Conservation (phyloP, 179 eudicot genomes). For the Amaranthus tricolor region DNA sequence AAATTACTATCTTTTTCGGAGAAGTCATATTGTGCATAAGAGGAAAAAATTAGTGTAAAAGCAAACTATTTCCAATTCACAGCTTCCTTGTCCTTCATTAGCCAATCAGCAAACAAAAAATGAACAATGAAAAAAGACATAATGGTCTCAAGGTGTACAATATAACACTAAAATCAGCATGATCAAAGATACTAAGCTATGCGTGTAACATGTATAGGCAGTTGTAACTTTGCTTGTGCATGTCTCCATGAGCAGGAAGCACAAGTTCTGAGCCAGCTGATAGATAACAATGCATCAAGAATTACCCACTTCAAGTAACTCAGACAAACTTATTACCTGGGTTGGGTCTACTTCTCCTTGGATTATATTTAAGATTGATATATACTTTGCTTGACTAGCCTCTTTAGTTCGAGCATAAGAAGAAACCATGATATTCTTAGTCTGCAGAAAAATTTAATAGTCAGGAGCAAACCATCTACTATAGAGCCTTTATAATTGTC, state of each 20-base stretch:
- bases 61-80: too few species aligned
- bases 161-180: background rate
- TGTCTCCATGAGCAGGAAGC: background rate
- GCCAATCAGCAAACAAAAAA: background rate
- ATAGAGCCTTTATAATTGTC: background rate
- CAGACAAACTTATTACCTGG: slow-evolving; percentile 51
- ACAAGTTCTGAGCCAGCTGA: slow-evolving; percentile 1
- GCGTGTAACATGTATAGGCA: background rate
- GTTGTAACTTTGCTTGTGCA: background rate
- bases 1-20: too few species aligned
- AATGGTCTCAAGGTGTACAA: background rate
- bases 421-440: slow-evolving; percentile 98
- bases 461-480: slow-evolving; percentile 26
- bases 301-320: background rate
- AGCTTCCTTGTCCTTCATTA: background rate
- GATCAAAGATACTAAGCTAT: background rate
- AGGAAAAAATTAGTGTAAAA: background rate
- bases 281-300: background rate
- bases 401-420: slow-evolving; percentile 94
- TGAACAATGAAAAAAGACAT: background rate
- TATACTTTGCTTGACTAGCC: slow-evolving; percentile 98
- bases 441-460: slow-evolving; percentile 48
- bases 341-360: slow-evolving; percentile 99
- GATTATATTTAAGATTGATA: slow-evolving; percentile 90
- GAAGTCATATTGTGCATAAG: background rate